These are phyloP conservation scores for Solanum clarkiae DNA, from an alignment of 257 asterid species.

Conservation along the genomic window DNA sequence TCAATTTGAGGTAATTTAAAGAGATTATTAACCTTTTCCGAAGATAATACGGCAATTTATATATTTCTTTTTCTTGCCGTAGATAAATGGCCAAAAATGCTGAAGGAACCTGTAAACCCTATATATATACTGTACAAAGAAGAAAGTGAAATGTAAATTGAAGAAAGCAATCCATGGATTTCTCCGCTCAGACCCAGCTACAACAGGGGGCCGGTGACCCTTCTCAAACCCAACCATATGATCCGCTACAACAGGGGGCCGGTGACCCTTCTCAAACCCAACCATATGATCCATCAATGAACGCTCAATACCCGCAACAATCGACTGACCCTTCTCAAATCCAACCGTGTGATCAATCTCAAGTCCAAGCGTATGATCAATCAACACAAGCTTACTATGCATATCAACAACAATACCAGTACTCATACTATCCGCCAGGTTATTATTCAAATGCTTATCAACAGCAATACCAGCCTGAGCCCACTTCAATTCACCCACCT, in stretches of 20 bases:
- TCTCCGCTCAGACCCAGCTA: constrained; percentile 10
- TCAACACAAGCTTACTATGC: constrained; percentile 12
- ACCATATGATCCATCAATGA: constrained; percentile 11
- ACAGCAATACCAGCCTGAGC: constrained; percentile 12
- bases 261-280: neutral
- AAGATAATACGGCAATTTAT: no score
- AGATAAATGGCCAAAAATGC: no score
- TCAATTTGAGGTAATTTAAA: no score
- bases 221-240: constrained; percentile 4
- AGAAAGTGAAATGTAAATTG: neutral
- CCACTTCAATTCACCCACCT: constrained; percentile 34
- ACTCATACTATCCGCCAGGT: constrained; percentile 2
- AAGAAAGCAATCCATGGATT: neutral
- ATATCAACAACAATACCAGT: constrained; percentile 10
- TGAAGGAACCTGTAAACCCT: neutral
- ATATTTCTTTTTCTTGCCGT: no score
- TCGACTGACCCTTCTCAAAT: neutral
- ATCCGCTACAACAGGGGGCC: constrained; percentile 11
- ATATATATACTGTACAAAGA: neutral
- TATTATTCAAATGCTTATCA: constrained; percentile 10
- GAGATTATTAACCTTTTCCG: no score
- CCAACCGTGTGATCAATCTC: constrained; percentile 10
- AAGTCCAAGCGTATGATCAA: constrained; percentile 12
- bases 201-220: neutral
- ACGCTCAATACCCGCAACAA: neutral